Base-by-base conservation (phyloP, 208 protist species). In the Plasmodiophora brassicae region DNA sequence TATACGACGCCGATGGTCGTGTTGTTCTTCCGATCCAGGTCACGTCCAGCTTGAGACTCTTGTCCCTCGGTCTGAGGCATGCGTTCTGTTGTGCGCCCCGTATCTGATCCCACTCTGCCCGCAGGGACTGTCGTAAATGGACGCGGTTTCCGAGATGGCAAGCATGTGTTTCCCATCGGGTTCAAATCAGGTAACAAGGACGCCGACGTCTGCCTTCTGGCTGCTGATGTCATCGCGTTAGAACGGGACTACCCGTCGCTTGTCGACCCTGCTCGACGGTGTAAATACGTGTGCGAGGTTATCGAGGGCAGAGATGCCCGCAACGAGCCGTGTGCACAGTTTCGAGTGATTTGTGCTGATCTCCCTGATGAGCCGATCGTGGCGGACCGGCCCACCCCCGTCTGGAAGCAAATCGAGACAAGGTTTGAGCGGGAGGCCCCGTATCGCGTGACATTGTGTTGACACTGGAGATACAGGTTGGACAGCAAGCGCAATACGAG, bases 211-310 rank as follows among this genome's bases (percentile, higher is more conserved):
- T 5, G 32, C 20, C 5, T 78, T 5, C n/a, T 32, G 32, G 5
- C 5, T 78, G 5, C 20, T 32, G 41, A 78, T 32, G 10, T 5
- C n/a, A n/a, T 57, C 50, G 50, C 25, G 10, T 78, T 32, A 78
- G 65, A 78, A 78, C 65, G 65, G 20, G 65, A 78, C 41, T 78
- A 78, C 65, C 65, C 65, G 41, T 78, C 65, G 65, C n/a, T 78
- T 5, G 5, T 38, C 5, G 65, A 78, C 41, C 65, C 65, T 8
- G 20, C 14, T 38, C 65, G n/a, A 5, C 5, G 65, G 20, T 78
- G 65, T 78, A 78, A 78, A 78, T 78, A 78, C 41, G 10, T 78
- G 20, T 78, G 65, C 41, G 65, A 78, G n/a, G n/a, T 78, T 36
- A 36, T 78, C 14, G 5, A 32, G 20, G 65, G n/a, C n/a, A n/a